Conservation (phyloP, 2,329 filamentous ascomycete genomes). For the Monilinia aucupariae region DNA sequence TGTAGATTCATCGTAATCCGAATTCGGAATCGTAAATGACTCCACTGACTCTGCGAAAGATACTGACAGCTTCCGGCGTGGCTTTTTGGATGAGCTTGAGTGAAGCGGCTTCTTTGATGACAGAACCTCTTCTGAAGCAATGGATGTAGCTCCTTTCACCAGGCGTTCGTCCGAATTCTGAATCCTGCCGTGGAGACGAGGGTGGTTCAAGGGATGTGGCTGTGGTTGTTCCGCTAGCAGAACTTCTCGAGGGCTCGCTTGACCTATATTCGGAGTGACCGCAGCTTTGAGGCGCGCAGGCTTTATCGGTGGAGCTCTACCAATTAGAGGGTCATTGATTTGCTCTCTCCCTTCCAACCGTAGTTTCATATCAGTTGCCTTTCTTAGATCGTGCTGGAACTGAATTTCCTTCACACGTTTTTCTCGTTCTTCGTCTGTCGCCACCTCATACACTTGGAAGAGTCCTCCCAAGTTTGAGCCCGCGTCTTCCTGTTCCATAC, state of each 20-base stretch:
- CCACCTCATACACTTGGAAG: neutral
- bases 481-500: neutral
- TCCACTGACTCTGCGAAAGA: neutral
- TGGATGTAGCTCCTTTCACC: neutral
- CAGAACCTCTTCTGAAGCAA: neutral
- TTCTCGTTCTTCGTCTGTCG: neutral
- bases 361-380: constrained; percentile 1
- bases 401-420: neutral
- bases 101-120: neutral
- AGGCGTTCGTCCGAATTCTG: neutral
- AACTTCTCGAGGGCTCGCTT: neutral
- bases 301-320: constrained; percentile 6
- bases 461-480: neutral
- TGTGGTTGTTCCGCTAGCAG: neutral
- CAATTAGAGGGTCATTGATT: constrained; percentile 1
- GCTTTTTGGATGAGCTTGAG: neutral
- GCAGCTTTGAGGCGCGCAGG: neutral
- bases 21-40: neutral
- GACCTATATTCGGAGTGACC: neutral
- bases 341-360: constrained; percentile 1
- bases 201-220: neutral
- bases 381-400: neutral
- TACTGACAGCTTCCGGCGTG: neutral
- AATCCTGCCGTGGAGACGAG: neutral
- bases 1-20: neutral